Evolutionary conservation across 768 basidiomycete genomes (phyloP).

Genomic region (Boletus speciosus): DNA sequence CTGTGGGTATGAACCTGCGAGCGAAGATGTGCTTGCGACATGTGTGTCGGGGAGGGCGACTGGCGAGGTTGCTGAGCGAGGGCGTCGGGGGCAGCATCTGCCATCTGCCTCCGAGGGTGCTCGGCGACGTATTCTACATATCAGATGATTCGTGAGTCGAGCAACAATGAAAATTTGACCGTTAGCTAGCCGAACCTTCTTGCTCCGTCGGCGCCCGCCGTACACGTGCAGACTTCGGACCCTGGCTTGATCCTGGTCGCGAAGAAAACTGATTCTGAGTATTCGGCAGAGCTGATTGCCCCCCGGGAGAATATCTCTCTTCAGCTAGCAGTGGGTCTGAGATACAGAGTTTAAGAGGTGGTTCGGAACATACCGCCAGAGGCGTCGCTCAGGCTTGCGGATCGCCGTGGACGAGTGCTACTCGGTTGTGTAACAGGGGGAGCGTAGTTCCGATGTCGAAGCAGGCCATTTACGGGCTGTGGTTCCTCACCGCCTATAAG

Average conservation of each 20-base stretch:
- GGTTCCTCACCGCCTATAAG: constrained; percentile 31
- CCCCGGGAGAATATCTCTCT: constrained; percentile 26
- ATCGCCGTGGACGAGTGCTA: constrained; percentile 60
- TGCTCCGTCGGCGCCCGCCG: constrained; percentile 44
- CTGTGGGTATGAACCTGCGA: constrained; percentile 44
- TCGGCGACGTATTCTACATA: constrained; percentile 27
- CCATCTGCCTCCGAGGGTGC: constrained; percentile 19
- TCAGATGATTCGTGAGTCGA: constrained; percentile 9
- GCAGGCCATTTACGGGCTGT: constrained; percentile 22
- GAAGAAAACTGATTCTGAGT: constrained; percentile 26
- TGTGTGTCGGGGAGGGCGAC: constrained; percentile 52
- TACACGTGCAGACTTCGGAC: constrained; percentile 36
- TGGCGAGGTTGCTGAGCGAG: constrained; percentile 38
- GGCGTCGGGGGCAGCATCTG: constrained; percentile 9
- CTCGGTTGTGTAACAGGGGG: constrained; percentile 36
- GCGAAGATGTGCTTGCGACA: constrained; percentile 31
- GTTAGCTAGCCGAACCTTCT: constrained; percentile 33
- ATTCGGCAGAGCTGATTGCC: constrained; percentile 11
- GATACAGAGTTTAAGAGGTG: constrained; percentile 27
- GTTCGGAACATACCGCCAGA: constrained; percentile 25
- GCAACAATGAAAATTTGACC: constrained; percentile 3
- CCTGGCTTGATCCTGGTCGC: constrained; percentile 45
- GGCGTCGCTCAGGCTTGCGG: constrained; percentile 76
- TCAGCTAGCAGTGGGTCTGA: constrained; percentile 23
- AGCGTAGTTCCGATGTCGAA: constrained; percentile 28